phyloP scores from a whole-genome alignment of 2,329 filamentous ascomycete species.

The Xylaria sp. region DNA sequence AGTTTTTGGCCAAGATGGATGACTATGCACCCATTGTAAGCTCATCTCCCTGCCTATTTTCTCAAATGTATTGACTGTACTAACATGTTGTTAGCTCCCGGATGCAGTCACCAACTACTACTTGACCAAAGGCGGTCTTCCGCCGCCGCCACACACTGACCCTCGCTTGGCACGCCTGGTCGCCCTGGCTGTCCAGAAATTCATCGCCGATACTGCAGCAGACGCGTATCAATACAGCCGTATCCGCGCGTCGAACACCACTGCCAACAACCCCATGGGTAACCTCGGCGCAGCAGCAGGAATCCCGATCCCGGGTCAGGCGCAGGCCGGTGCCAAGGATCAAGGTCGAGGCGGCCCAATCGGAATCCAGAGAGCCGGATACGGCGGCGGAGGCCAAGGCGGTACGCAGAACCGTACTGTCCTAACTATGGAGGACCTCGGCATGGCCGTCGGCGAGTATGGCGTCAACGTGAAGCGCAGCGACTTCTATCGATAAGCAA shows the following conservation, averaged over 20 bases:
- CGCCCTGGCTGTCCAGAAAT: constrained; percentile 97
- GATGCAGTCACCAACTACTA: constrained; percentile 98
- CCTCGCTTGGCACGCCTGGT: constrained; percentile 89
- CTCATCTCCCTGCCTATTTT: neutral
- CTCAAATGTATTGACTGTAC: neutral
- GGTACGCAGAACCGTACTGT: constrained; percentile 90
- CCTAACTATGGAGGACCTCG: constrained; percentile 96
- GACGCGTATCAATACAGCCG: constrained; percentile 98
- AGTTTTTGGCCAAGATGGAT: constrained; percentile 96
- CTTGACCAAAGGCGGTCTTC: constrained; percentile 91
- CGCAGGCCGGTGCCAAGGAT: constrained; percentile 57
- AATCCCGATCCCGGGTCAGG: constrained; percentile 66
- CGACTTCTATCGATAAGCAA: constrained; percentile 73
- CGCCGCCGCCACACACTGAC: constrained; percentile 88
- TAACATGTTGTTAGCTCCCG: constrained; percentile 68
- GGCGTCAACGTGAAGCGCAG: constrained; percentile 96
- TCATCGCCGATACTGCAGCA: constrained; percentile 95
- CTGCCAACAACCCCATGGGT: constrained; percentile 88
- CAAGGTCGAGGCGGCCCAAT: constrained; percentile 62
- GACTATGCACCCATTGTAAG: constrained; percentile 95
- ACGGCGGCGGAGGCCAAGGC: constrained; percentile 85
- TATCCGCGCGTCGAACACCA: constrained; percentile 87
- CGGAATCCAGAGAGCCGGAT: constrained; percentile 77
- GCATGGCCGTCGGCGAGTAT: constrained; percentile 97
- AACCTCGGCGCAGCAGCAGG: constrained; percentile 76